A percentile compares a stretch with the other conserved stretches of the same genome.
Conservation (phyloP, 116 monocot species). For the Phalaenopsis hybrid region DNA sequence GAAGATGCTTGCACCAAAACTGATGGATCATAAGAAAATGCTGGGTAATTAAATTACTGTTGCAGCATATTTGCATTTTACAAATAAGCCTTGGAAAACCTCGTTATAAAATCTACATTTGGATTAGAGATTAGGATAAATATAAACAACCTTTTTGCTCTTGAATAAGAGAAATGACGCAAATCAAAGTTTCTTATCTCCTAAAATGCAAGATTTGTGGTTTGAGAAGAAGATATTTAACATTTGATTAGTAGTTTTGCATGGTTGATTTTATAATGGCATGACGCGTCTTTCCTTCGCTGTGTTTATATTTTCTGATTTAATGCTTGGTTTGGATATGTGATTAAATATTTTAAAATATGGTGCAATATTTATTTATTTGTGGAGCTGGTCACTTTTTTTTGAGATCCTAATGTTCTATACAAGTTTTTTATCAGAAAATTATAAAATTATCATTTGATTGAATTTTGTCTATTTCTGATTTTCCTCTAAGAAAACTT, state of each 20-base stretch:
- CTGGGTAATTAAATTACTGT: neutral
- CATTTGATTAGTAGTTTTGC: neutral
- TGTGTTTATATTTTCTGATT: too few species aligned
- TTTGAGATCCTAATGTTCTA: too few species aligned
- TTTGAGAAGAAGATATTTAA: neutral
- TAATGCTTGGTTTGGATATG: too few species aligned
- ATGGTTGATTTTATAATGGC: neutral
- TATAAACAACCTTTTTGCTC: neutral
- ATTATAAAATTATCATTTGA: too few species aligned
- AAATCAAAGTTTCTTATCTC: neutral
- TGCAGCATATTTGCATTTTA: neutral
- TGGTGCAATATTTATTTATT: too few species aligned
- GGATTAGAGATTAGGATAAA: neutral
- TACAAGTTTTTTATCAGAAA: too few species aligned
- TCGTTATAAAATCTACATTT: neutral
- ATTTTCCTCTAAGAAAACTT: too few species aligned
- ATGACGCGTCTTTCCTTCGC: too few species aligned
- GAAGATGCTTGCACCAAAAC: neutral
- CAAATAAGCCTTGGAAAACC: neutral
- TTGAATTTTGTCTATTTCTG: too few species aligned
- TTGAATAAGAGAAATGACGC: neutral
- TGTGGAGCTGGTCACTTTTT: too few species aligned
- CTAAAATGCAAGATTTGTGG: neutral
- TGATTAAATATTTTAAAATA: too few species aligned
- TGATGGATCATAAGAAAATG: neutral